A percentile compares a stretch with the other conserved stretches of the same genome.
These are phyloP conservation scores for Ophiocordyceps camponoti-floridani DNA, from an alignment of 2,329 filamentous ascomycete species.

Conservation along the genomic window DNA sequence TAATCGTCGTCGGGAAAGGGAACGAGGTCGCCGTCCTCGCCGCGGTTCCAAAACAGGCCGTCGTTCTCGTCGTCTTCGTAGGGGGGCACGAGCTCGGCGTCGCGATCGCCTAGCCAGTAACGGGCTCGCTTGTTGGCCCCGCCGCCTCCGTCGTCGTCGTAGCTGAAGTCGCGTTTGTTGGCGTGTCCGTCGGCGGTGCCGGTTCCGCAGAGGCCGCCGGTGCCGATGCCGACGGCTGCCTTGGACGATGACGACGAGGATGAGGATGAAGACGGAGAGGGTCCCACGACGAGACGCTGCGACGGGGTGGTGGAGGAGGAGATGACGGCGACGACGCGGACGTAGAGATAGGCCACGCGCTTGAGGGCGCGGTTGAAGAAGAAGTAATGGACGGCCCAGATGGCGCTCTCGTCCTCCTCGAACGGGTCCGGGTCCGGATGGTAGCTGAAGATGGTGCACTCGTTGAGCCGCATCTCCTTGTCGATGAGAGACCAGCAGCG, in stretches of 20 bases:
- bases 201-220: conserved; percentile 4
- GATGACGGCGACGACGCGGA: conserved; percentile 71
- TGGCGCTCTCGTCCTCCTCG: conserved; percentile 77
- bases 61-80: conserved; percentile 32
- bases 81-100: conserved; percentile 27
- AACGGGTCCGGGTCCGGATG: conserved; percentile 80
- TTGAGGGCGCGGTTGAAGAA: conserved; percentile 91
- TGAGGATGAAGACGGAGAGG: background rate
- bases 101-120: conserved; percentile 69
- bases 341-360: conserved; percentile 83
- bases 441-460: conserved; percentile 83
- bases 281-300: conserved; percentile 13
- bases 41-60: conserved; percentile 37
- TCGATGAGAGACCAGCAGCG: conserved; percentile 86
- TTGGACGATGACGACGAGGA: too few relatives aligned
- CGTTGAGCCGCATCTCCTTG: conserved; percentile 80
- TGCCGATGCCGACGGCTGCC: background rate
- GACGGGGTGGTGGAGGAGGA: conserved; percentile 42
- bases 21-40: conserved; percentile 38
- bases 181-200: conserved; percentile 6
- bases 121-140: conserved; percentile 51
- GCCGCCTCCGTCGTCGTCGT: conserved; percentile 8
- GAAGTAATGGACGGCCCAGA: conserved; percentile 94
- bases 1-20: conserved; percentile 33
- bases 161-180: conserved; percentile 11